A percentile compares a stretch with the other conserved stretches of the same genome.
Conservation (phyloP, 441 rosid genomes). For the Croton setiger region DNA sequence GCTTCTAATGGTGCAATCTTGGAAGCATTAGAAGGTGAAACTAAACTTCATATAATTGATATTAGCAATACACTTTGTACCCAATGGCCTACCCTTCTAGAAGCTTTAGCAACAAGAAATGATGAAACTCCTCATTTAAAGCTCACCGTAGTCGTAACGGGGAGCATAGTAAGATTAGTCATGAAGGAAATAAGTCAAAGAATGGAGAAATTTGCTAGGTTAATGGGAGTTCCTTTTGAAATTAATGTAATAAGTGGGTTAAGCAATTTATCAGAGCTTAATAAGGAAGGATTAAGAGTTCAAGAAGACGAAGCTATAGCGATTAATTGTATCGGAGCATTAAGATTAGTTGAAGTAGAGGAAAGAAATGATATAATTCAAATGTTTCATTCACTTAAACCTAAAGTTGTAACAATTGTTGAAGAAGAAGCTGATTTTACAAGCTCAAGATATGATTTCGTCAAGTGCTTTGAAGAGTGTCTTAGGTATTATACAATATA, state of each 20-base stretch:
- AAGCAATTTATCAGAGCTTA: constrained; percentile 42
- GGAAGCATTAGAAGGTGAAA: constrained; percentile 65
- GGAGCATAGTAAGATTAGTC: constrained; percentile 37
- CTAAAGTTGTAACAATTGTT: constrained; percentile 58
- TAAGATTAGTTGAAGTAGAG: constrained; percentile 40
- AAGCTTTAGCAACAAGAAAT: constrained; percentile 61
- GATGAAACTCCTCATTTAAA: constrained; percentile 64
- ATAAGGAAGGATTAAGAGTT: constrained; percentile 41
- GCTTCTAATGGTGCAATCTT: constrained; percentile 71
- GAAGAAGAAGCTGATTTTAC: constrained; percentile 78
- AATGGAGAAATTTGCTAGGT: constrained; percentile 79
- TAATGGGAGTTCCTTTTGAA: constrained; percentile 80
- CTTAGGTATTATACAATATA: constrained; percentile 54
- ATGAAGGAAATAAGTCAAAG: constrained; percentile 69
- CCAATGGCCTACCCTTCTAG: constrained; percentile 80
- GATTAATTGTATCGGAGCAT: constrained; percentile 58
- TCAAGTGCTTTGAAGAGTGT: constrained; percentile 68
- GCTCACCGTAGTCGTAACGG: constrained; percentile 64
- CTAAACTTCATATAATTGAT: constrained; percentile 65
- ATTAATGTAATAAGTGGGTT: constrained; percentile 46
- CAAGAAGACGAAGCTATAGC: constrained; percentile 61
- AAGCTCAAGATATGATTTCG: constrained; percentile 47
- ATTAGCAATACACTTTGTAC: constrained; percentile 77
- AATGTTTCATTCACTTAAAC: constrained; percentile 42
- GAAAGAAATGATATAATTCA: constrained; percentile 40